Evolutionary conservation across 371 early-diverging fungal species (phyloP).

Genomic region (Lichtheimia ornata): DNA sequence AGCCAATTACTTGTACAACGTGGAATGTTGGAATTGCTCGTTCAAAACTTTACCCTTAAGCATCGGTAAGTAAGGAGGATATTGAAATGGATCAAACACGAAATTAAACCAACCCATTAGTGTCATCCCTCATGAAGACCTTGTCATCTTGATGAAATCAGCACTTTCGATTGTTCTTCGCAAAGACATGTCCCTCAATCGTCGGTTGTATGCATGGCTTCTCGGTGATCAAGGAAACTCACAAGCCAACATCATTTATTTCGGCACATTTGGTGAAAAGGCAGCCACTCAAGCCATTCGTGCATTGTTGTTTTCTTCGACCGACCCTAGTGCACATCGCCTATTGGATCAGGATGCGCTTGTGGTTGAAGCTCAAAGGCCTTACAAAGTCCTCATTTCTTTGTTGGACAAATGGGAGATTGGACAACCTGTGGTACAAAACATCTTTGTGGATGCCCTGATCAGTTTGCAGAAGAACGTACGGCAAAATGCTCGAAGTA

Average conservation of each 20-base stretch:
- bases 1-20: conserved; percentile 81
- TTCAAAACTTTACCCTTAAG: conserved; percentile 75
- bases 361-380: conserved; percentile 62
- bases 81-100: background rate
- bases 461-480: conserved; percentile 60
- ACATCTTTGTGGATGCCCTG: conserved; percentile 73
- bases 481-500: conserved; percentile 29
- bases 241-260: conserved; percentile 38
- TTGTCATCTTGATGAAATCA: conserved; percentile 63
- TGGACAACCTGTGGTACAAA: conserved; percentile 74
- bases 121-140: conserved; percentile 60
- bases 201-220: conserved; percentile 90
- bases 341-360: conserved; percentile 18
- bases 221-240: conserved; percentile 50
- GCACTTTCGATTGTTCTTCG: conserved; percentile 82
- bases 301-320: conserved; percentile 51
- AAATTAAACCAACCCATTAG: background rate
- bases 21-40: conserved; percentile 81
- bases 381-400: conserved; percentile 81
- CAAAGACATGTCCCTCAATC: conserved; percentile 93
- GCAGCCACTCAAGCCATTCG: conserved; percentile 52
- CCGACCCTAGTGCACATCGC: conserved; percentile 7
- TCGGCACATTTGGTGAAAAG: conserved; percentile 37
- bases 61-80: conserved; percentile 41
- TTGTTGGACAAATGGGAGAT: conserved; percentile 87